A percentile compares a stretch with the other conserved stretches of the same genome.
phyloP scores from a whole-genome alignment of 805 yeast genomes.

The Geotrichum ghanense region DNA sequence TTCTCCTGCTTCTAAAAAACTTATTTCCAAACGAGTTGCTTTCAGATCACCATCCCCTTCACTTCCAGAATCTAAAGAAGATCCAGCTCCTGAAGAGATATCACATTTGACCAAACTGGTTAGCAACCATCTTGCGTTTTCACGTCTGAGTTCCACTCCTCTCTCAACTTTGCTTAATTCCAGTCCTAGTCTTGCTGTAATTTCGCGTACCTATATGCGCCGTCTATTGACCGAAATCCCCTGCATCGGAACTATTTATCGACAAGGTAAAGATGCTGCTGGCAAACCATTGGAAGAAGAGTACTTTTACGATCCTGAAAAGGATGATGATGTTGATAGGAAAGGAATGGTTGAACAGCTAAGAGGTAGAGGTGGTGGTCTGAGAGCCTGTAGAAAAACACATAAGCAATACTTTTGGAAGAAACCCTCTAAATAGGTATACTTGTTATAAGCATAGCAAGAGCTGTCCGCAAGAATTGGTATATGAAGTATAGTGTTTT shows the following conservation, averaged over 20 bases:
- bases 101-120: conserved; percentile 28
- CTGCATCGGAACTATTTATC: conserved; percentile 78
- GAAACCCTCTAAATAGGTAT: conserved; percentile 16
- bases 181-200: conserved; percentile 34
- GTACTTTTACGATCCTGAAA: conserved; percentile 79
- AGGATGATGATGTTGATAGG: conserved; percentile 64
- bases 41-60: no score
- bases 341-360: conserved; percentile 57
- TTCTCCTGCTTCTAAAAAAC: no score
- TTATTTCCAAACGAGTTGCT: no score
- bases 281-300: conserved; percentile 92
- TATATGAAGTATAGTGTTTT: no score
- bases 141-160: conserved; percentile 81
- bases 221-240: conserved; percentile 25
- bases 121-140: conserved; percentile 79
- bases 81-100: no score
- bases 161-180: conserved; percentile 57
- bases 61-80: no score
- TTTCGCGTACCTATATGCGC: conserved; percentile 20
- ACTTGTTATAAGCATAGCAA: no score
- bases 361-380: conserved; percentile 65
- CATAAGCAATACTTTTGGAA: conserved; percentile 55
- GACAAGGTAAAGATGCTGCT: conserved; percentile 92
- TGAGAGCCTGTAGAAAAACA: conserved; percentile 83
- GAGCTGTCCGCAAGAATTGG: no score